A percentile compares a stretch with the other conserved stretches of the same genome.
phyloP scores from a whole-genome alignment of 805 yeast species.

The Metschnikowia cubensis region DNA sequence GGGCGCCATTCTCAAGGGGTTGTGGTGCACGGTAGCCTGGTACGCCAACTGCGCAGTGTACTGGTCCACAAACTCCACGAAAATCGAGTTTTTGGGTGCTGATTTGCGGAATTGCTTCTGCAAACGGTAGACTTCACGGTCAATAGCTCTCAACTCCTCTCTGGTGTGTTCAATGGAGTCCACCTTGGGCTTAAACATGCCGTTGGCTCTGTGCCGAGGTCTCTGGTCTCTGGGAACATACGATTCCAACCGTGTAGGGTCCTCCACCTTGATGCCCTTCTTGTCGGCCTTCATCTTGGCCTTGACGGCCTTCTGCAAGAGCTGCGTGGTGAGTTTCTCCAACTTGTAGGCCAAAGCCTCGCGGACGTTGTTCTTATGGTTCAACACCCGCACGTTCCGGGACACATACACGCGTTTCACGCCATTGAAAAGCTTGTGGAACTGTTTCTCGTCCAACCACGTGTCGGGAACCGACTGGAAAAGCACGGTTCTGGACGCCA shows the following conservation, averaged over 20 bases:
- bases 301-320: constrained; percentile 62
- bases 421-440: constrained; percentile 73
- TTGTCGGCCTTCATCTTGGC: constrained; percentile 60
- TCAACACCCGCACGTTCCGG: constrained; percentile 56
- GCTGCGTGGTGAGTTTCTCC: constrained; percentile 60
- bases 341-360: constrained; percentile 54
- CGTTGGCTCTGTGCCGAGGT: constrained; percentile 53
- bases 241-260: constrained; percentile 43
- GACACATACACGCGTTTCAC: constrained; percentile 80
- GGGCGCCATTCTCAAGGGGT: constrained; percentile 60
- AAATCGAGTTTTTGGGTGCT: constrained; percentile 72
- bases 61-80: constrained; percentile 75
- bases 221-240: constrained; percentile 66
- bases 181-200: constrained; percentile 47
- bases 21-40: constrained; percentile 61
- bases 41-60: constrained; percentile 70
- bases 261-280: constrained; percentile 40
- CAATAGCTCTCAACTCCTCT: constrained; percentile 53
- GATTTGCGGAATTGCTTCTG: constrained; percentile 47
- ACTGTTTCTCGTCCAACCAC: constrained; percentile 65
- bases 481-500: constrained; percentile 77
- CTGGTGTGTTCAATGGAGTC: constrained; percentile 59
- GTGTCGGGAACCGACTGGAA: constrained; percentile 81
- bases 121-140: constrained; percentile 51
- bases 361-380: constrained; percentile 55